Evolutionary conservation across 306 rosid genomes (phyloP).

Genomic region (Trichosanthes truncata): DNA sequence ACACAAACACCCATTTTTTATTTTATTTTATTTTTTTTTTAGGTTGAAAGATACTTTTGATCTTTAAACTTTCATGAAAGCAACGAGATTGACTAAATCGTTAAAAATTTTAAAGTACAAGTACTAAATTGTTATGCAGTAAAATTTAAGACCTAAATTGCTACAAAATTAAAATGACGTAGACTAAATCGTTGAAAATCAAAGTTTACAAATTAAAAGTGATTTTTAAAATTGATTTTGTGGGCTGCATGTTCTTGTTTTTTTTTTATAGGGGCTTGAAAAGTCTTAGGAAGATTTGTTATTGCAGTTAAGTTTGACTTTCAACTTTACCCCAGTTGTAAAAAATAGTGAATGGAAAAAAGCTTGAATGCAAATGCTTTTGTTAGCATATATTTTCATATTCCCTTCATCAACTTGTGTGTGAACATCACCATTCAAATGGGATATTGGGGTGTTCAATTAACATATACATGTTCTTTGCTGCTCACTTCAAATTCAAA

Average conservation of each 20-base stretch:
- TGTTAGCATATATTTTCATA: background rate
- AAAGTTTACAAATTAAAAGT: too few species aligned
- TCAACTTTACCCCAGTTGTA: background rate
- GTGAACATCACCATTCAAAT: background rate
- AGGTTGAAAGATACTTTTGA: too few species aligned
- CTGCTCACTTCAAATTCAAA: background rate
- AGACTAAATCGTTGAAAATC: too few species aligned
- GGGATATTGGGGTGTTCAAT: background rate
- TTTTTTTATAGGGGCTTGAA: background rate
- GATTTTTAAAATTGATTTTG: too few species aligned
- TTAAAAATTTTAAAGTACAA: too few species aligned
- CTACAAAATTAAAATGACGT: too few species aligned
- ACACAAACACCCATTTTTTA: background rate
- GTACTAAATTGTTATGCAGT: too few species aligned
- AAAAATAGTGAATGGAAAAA: background rate
- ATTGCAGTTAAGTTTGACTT: conserved; percentile 8
- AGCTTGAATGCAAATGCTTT: background rate
- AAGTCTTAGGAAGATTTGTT: background rate
- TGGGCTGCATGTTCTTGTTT: background rate
- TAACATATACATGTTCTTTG: background rate
- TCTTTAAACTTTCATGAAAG: too few species aligned
- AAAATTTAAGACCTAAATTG: too few species aligned
- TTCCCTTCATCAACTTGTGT: background rate
- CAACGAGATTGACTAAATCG: too few species aligned
- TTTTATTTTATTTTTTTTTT: background rate